phyloP scores from a whole-genome alignment of 805 yeast species.

The Wickerhamomyces rabaulensis region DNA sequence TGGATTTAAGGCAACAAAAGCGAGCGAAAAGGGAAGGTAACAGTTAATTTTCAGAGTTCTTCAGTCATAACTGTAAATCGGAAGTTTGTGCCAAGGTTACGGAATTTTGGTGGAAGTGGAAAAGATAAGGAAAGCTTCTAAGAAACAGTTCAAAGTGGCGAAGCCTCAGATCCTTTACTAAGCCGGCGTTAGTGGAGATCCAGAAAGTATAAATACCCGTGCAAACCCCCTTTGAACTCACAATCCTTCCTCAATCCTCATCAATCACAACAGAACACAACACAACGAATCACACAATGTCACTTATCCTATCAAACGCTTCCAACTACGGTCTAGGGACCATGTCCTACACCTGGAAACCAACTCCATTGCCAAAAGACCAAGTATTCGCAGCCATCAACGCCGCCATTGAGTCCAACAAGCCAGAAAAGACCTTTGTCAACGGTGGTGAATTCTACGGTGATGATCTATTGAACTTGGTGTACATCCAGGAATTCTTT shows the following conservation, averaged over 20 bases:
- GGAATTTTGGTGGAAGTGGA: too few relatives aligned
- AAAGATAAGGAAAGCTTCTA: too few relatives aligned
- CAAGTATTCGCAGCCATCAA: constrained; percentile 50
- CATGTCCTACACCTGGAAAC: constrained; percentile 76
- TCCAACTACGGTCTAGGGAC: constrained; percentile 59
- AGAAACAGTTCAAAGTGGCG: too few relatives aligned
- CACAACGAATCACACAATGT: not conserved
- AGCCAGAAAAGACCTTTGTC: constrained; percentile 44
- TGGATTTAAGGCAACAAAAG: not conserved
- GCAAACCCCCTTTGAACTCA: not conserved
- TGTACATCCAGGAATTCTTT: constrained; percentile 53
- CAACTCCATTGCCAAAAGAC: constrained; percentile 48
- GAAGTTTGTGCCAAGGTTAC: not conserved
- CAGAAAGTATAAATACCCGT: not conserved
- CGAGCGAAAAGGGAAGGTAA: not conserved
- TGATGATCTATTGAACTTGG: constrained; percentile 44
- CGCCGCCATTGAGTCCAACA: constrained; percentile 37
- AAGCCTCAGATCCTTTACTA: too few relatives aligned
- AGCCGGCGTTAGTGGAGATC: not conserved
- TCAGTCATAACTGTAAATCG: not conserved
- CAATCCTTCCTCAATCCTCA: not conserved
- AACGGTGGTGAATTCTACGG: constrained; percentile 85
- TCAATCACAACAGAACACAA: not conserved
- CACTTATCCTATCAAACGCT: constrained; percentile 2
- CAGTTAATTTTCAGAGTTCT: not conserved